These are phyloP conservation scores for Harringtonia lauricola DNA, from an alignment of 2,329 filamentous ascomycete genomes.

Conservation along the genomic window DNA sequence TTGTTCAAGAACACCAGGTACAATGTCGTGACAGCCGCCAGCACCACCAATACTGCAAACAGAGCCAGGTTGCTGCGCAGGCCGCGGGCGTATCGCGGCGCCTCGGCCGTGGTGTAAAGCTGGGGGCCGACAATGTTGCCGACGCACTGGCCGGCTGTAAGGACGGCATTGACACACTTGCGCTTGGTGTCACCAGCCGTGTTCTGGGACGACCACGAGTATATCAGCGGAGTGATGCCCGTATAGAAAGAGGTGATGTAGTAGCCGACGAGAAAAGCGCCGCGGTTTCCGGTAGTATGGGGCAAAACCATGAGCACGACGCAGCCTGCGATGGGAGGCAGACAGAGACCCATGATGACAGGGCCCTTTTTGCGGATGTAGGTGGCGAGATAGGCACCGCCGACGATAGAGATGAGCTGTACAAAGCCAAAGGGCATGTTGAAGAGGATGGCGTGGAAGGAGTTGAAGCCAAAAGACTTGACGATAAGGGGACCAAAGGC, in stretches of 20 bases:
- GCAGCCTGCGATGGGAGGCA: conserved; percentile 17
- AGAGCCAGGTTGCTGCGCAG: conserved; percentile 49
- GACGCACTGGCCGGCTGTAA: conserved; percentile 53
- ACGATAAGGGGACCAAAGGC: conserved; percentile 42
- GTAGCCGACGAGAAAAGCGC: conserved; percentile 3
- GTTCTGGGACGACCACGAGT: conserved; percentile 50
- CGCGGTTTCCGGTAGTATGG: background rate
- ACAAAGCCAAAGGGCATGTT: conserved; percentile 45
- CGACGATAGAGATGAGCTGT: conserved; percentile 43
- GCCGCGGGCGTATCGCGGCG: conserved; percentile 44
- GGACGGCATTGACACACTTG: conserved; percentile 51
- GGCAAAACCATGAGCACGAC: conserved; percentile 23
- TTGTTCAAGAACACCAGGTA: conserved; percentile 7
- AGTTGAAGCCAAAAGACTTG: conserved; percentile 36
- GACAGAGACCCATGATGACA: conserved; percentile 21
- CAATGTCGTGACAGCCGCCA: conserved; percentile 1
- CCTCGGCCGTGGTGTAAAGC: conserved; percentile 49
- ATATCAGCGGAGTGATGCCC: conserved; percentile 40
- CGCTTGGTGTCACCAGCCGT: conserved; percentile 60
- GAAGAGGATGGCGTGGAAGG: conserved; percentile 39
- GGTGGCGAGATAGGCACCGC: conserved; percentile 42
- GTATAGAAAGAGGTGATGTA: conserved; percentile 23
- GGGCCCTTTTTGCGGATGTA: conserved; percentile 41
- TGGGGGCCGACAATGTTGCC: too few relatives aligned
- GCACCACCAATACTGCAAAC: conserved; percentile 29